Evolutionary conservation across 129 eudicot species (phyloP), one percentile per base, ranked within the genome.

Genomic region (Chrysanthemum lavandulifolium): DNA sequence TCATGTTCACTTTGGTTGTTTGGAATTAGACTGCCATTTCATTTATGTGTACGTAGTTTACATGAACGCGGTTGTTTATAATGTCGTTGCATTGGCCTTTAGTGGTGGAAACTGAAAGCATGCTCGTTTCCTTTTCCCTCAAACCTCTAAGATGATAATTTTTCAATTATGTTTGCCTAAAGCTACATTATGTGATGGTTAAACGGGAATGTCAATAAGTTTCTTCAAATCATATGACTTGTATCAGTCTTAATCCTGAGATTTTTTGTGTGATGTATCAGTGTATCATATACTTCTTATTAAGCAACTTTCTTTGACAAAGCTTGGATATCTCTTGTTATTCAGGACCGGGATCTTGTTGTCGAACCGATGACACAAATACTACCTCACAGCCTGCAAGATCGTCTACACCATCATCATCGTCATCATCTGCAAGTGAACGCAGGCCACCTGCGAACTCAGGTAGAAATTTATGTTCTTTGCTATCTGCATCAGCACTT

Each of bases 331-430:
- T 59, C 31, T 57, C 49, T 55, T 73, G 53, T 31, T 76, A 57
- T 40, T 65, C 83, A 95, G 99, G 99, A 95, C 65, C 96, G 87
- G 65, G 91, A 84, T 65, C 81, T 95, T 49, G 78, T 86, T 62
- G 99, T 95, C 58, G 99, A 95, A 72, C 79, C 97, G 74, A 90
- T 95, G 88, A 65, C 83, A 56, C 85, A 2, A 79, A 79, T 73
- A 81, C 83, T 78, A 78, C 88, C 57, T 82, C 97, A 62, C 97
- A 88, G 74, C 15, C 86, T 72, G 62, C 99, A 59, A 86, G 88
- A 76, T 69, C 90, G 7, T 77, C 97, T 14, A 60, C 93, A 15
- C 53, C 76, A 61, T 52, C 64, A 61, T 59, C 81, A 10, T 74
- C 92, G 49, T 52, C 98, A 75, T 79, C 95, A 40, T 69, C 96